phyloP scores from a whole-genome alignment of 768 basidiomycete species.

The Tricholoma furcatifolium region DNA sequence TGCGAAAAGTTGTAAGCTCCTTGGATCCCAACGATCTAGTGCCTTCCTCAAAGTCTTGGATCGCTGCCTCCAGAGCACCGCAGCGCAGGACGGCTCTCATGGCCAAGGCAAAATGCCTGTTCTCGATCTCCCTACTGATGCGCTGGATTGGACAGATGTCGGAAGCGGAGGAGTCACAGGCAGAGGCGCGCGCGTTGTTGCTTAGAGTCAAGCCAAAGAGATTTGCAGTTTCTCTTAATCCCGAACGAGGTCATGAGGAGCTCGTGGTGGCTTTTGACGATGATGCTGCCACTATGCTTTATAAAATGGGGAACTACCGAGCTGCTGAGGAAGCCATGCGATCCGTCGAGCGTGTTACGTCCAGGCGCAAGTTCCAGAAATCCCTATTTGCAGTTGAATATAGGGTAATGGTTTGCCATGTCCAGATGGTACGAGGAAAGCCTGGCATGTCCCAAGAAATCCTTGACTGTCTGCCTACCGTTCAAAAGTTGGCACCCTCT shows the following conservation, averaged over 20 bases:
- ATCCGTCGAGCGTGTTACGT: too few species aligned
- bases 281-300: too few species aligned
- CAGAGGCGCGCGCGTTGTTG: too few species aligned
- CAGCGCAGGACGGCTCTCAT: neutral
- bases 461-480: neutral
- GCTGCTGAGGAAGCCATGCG: too few species aligned
- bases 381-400: too few species aligned
- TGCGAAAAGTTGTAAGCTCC: neutral
- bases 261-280: neutral
- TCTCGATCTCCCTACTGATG: neutral
- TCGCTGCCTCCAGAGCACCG: neutral
- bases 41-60: neutral
- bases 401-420: neutral
- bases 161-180: neutral
- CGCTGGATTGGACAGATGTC: neutral
- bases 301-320: too few species aligned
- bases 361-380: too few species aligned
- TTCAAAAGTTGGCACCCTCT: neutral
- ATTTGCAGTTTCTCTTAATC: neutral
- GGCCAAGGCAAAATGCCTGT: neutral
- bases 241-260: neutral
- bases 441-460: neutral
- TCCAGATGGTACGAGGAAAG: neutral
- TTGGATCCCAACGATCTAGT: neutral
- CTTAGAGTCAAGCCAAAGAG: neutral